Evolutionary conservation across 2,329 filamentous ascomycete genomes (phyloP), one percentile per base, ranked within the genome.

Genomic region (Acrocalymma vagum): DNA sequence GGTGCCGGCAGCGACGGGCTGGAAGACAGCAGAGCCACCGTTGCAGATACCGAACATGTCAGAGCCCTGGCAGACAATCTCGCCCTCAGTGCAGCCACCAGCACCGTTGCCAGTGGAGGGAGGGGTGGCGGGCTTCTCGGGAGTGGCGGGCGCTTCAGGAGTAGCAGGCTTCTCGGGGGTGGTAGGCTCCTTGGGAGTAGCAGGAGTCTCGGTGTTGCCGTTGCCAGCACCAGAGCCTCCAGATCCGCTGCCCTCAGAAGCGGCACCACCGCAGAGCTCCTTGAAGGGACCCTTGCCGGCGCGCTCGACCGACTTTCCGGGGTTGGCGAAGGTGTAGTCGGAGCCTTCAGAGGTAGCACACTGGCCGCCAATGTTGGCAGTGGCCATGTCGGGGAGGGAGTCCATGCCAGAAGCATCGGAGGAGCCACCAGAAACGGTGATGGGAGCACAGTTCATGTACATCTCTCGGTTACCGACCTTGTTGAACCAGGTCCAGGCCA

Each of bases 401-500:
- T 81, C 64, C 45, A 85, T 80, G 50, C 78, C 81, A 2, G 74
- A 64, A 37, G 81, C 61, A 24, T 82, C 79, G 25, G 67, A 62
- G 3, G 72, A 64, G 17, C 75, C 73, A 3, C 72, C 75, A 3
- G 81, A 81, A 16, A 96, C 77, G 0, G 76, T 81, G 38, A 95
- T 71, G 0, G 88, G 82, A 0, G 86, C 89, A 58, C 94, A 97
- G 78, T 96, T 94, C 90, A 95, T 95, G 79, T 97, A 97, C 80
- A 96, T 89, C 38, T 97, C 93, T 1, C 91, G 84, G 73, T 95
- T 93, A 4, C 93, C 92, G 4, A 95, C 69, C 46, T 86, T 83
- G 65, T 96, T 96, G 75, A 93, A 86, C 93, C 88, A 96, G 2
- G 88, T 89, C 90, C 91, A 96, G 0, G 90, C 89, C 8, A 96